Base-by-base conservation (phyloP, 306 rosid species). In the Elaeagnus macrophylla region DNA sequence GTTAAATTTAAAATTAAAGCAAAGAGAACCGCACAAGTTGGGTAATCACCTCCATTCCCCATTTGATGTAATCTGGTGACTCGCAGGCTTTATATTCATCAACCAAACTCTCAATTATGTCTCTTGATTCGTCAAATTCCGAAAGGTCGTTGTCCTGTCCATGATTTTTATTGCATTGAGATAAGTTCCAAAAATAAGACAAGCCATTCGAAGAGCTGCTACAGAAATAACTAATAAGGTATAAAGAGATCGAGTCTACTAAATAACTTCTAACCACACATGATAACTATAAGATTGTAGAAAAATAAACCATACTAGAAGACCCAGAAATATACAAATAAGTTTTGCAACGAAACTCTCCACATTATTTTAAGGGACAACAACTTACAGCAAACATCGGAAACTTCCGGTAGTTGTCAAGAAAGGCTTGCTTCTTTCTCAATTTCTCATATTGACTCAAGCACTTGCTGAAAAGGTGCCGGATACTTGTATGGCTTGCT, bases 81-180 rank as follows among this genome's bases (percentile, higher is more conserved):
- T 87, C 99, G 39, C 99, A 91, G 53, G 96, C 99, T 82, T 87
- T 91, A 13, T 91, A 91, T 75, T 91, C 96, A 59, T 91, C 99
- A 63, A 91, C 95, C 73, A 91, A 78, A 75, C 93, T 87, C 77
- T 84, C 99, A 65, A 91, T 81, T 72, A 86, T 73, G 56, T 91
- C 99, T 57, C 99, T 82, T 69, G 99, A 86, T 80, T 91, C 99
- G 48, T 87, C 99, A 84, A 91, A 91, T 72, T 91, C 99, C 0
- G 96, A 91, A 66, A 91, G 99, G 74, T 91, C 99, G 75, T 91
- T 91, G 69, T 91, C 99, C 99, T 91, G 95, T 54, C 55, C 72
- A 78, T 51, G 19, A 67, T 55, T 58, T 51, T n/a, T 25, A 60
- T 53, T 36, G 56, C 14, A 16, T 18, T 73, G 32, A 67, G 60